Evolutionary conservation across 768 basidiomycete genomes (phyloP).

Genomic region (Pleurotus salmoneostramineus): DNA sequence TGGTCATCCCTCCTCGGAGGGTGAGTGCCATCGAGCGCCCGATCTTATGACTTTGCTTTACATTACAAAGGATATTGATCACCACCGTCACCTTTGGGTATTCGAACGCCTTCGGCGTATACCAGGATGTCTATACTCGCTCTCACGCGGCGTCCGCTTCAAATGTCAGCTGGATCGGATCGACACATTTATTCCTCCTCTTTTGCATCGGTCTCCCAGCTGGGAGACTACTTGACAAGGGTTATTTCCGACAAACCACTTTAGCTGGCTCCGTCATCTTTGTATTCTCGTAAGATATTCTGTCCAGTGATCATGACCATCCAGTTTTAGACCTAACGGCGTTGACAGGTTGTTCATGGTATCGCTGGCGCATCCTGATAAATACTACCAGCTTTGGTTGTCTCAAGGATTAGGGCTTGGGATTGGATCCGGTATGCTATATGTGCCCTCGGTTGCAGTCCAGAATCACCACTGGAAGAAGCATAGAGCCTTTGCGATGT

Average conservation of each 20-base stretch:
- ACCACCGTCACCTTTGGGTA: not conserved
- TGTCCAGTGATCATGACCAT: not conserved
- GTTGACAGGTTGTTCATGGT: not conserved
- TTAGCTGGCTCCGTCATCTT: not conserved
- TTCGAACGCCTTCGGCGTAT: not conserved
- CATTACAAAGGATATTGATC: not conserved
- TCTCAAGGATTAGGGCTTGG: conserved; percentile 40
- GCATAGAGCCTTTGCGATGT: conserved; percentile 1
- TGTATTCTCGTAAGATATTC: not conserved
- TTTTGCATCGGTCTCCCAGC: conserved; percentile 7
- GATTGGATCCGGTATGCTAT: conserved; percentile 38
- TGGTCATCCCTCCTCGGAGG: no score
- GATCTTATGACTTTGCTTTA: no score
- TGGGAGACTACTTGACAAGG: not conserved
- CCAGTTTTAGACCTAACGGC: not conserved
- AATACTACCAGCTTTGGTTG: conserved; percentile 32
- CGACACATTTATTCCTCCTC: conserved; percentile 30
- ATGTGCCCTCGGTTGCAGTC: conserved; percentile 32
- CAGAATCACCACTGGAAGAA: conserved; percentile 18
- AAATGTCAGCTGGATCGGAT: conserved; percentile 24
- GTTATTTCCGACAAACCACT: not conserved
- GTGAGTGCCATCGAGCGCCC: no score
- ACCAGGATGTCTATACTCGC: not conserved
- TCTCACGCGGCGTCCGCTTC: not conserved
- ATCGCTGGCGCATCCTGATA: not conserved